phyloP scores from a whole-genome alignment of 441 rosid genomes.

The Euphorbia schlechtendalii region DNA sequence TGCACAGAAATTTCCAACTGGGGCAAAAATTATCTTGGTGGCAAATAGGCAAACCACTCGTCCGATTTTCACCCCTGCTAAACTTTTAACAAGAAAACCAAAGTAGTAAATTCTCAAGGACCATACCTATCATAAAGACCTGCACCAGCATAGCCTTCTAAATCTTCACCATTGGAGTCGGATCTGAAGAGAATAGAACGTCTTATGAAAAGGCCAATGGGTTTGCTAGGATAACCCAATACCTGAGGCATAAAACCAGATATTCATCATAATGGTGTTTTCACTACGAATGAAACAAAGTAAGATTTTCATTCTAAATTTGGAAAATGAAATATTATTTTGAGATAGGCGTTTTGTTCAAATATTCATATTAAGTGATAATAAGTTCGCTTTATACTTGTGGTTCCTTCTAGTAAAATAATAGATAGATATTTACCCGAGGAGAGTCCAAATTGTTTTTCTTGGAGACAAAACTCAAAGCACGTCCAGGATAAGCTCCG shows the following conservation, averaged over 20 bases:
- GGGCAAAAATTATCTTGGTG: not conserved
- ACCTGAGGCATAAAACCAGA: slow-evolving; percentile 38
- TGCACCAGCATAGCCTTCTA: slow-evolving; percentile 99
- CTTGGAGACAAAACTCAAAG: slow-evolving; percentile 86
- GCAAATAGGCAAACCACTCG: not conserved
- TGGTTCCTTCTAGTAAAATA: not conserved
- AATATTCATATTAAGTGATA: not conserved
- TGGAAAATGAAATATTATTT: not conserved
- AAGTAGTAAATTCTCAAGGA: not conserved
- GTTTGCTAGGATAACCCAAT: slow-evolving; percentile 95
- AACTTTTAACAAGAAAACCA: not conserved
- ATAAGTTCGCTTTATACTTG: not conserved
- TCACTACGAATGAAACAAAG: too few relatives aligned
- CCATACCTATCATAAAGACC: slow-evolving; percentile 97
- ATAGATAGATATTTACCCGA: slow-evolving; percentile 42
- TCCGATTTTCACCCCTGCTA: not conserved
- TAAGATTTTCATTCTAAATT: not conserved
- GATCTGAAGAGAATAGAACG: slow-evolving; percentile 87
- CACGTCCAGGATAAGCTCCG: slow-evolving; percentile 99
- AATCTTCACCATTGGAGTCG: slow-evolving; percentile 97
- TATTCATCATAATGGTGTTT: not conserved
- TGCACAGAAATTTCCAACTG: not conserved
- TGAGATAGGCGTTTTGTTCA: not conserved
- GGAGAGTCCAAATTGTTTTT: slow-evolving; percentile 64
- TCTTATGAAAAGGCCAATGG: slow-evolving; percentile 84